Percentiles rank a stretch among this genome's conserved stretches.
phyloP scores from a whole-genome alignment of 2,329 filamentous ascomycete genomes.

The Taxawa tesnikishii region DNA sequence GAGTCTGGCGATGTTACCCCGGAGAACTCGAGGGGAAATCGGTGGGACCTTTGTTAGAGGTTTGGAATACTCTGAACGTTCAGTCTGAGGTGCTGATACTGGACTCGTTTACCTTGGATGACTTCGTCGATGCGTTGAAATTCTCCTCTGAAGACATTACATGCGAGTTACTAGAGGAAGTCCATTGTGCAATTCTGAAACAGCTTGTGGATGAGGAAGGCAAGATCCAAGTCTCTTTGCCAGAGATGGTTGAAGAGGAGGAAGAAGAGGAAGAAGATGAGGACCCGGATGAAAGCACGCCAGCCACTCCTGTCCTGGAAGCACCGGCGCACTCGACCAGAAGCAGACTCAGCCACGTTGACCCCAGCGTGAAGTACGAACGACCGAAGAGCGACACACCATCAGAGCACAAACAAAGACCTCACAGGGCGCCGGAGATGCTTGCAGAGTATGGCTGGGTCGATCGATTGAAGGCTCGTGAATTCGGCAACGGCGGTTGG shows the following conservation, averaged over 20 bases:
- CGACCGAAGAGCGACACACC: constrained; percentile 6
- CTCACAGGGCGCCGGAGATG: constrained; percentile 63
- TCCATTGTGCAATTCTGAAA: constrained; percentile 85
- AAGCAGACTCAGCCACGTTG: constrained; percentile 51
- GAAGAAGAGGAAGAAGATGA: constrained; percentile 58
- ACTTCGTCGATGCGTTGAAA: constrained; percentile 79
- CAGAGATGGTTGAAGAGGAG: constrained; percentile 60
- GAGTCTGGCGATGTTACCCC: constrained; percentile 29
- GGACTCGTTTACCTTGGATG: constrained; percentile 96
- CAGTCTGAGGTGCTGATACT: constrained; percentile 90
- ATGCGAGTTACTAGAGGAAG: constrained; percentile 78
- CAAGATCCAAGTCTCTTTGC: constrained; percentile 65
- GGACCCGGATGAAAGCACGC: constrained; percentile 40
- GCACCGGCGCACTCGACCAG: constrained; percentile 69
- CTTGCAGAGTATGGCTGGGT: constrained; percentile 71
- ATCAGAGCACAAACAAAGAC: constrained; percentile 12
- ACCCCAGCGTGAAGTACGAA: constrained; percentile 48
- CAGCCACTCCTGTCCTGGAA: constrained; percentile 52
- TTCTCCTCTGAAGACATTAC: constrained; percentile 61
- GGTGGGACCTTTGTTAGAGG: constrained; percentile 74
- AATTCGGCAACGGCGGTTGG: constrained; percentile 85
- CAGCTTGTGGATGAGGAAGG: constrained; percentile 71
- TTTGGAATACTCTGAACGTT: constrained; percentile 96
- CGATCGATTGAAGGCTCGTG: constrained; percentile 66
- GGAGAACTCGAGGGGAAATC: constrained; percentile 65